These are phyloP conservation scores for Zygnema circumcarinatum DNA, from an alignment of 139 green algal genomes.

Conservation along the genomic window DNA sequence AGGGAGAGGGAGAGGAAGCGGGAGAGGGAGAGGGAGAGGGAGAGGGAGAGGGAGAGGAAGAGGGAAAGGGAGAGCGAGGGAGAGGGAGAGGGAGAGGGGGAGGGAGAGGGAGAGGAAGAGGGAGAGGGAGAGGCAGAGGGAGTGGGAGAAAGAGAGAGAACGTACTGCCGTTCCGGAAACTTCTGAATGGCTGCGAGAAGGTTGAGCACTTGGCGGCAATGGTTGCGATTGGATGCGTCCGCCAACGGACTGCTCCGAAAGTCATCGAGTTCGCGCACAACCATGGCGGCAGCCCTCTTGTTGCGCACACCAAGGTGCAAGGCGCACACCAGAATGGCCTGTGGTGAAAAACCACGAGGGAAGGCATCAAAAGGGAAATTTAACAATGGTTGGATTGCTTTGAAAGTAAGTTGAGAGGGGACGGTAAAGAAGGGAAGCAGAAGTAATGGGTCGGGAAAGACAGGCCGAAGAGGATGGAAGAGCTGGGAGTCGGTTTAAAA, in stretches of 20 bases:
- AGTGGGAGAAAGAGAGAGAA: background rate
- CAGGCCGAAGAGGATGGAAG: background rate
- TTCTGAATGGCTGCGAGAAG: slow-evolving; percentile 33
- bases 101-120: background rate
- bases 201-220: slow-evolving; percentile 40
- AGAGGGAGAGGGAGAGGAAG: background rate
- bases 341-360: background rate
- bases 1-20: background rate
- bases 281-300: slow-evolving; percentile 32
- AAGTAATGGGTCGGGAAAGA: background rate
- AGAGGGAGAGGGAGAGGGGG: background rate
- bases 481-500: no score
- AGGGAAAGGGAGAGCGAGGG: background rate
- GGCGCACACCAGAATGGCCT: slow-evolving; percentile 52
- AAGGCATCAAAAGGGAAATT: background rate
- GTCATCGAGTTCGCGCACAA: slow-evolving; percentile 40
- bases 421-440: background rate
- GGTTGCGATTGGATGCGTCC: slow-evolving; percentile 36
- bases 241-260: slow-evolving; percentile 25
- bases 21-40: background rate
- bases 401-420: background rate
- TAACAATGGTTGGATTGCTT: background rate
- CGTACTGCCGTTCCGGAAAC: slow-evolving; percentile 18
- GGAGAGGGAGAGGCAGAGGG: background rate
- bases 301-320: slow-evolving; percentile 44